These are phyloP conservation scores for Fusarium globosum DNA, from an alignment of 2,329 filamentous ascomycete genomes.

Conservation along the genomic window DNA sequence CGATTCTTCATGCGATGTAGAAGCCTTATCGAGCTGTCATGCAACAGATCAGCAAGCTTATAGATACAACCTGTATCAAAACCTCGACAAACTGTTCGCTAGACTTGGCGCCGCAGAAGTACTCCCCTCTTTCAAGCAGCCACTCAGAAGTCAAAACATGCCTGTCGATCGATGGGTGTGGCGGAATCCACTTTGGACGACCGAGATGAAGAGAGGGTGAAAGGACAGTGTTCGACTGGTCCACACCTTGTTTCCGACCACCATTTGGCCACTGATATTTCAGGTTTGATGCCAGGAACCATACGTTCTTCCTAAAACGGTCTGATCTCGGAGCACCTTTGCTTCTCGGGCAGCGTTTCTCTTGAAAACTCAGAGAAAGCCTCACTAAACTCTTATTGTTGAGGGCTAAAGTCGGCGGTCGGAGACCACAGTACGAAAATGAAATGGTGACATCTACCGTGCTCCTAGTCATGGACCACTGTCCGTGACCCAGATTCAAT, in stretches of 20 bases:
- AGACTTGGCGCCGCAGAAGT: slow-evolving; percentile 33
- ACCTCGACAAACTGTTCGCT: slow-evolving; percentile 27
- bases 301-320: background rate
- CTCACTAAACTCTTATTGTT: background rate
- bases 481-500: slow-evolving; percentile 37
- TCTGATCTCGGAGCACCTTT: background rate
- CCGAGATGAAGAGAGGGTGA: slow-evolving; percentile 41
- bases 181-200: slow-evolving; percentile 40
- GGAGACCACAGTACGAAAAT: slow-evolving; percentile 7
- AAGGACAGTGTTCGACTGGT: slow-evolving; percentile 36
- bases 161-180: slow-evolving; percentile 37
- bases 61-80: slow-evolving; percentile 15
- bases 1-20: background rate
- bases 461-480: slow-evolving; percentile 22
- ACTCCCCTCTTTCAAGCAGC: slow-evolving; percentile 18
- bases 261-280: slow-evolving; percentile 19
- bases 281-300: slow-evolving; percentile 15
- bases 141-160: slow-evolving; percentile 26
- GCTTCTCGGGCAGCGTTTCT: background rate
- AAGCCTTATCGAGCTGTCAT: slow-evolving; percentile 10
- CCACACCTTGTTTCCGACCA: slow-evolving; percentile 28
- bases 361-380: background rate
- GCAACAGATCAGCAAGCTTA: slow-evolving; percentile 3
- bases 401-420: background rate
- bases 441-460: slow-evolving; percentile 2